These are phyloP conservation scores for Epichloe uncinata DNA, from an alignment of 2,329 filamentous ascomycete species.

Conservation along the genomic window DNA sequence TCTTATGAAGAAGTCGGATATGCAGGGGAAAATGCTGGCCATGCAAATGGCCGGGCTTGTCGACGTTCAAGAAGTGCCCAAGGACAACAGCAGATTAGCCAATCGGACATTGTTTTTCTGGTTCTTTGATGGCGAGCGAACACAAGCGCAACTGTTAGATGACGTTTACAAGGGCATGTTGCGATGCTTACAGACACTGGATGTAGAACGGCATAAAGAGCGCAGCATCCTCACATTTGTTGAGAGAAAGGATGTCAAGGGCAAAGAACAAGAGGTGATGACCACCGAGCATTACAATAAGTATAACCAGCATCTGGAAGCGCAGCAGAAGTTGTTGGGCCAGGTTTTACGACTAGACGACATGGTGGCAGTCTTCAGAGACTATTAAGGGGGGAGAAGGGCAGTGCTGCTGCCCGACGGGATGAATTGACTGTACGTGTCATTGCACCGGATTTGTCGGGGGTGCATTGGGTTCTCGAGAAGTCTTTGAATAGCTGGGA, in stretches of 20 bases:
- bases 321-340: constrained; percentile 61
- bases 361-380: constrained; percentile 67
- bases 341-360: constrained; percentile 77
- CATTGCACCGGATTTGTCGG: background rate
- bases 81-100: constrained; percentile 69
- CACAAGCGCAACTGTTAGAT: constrained; percentile 57
- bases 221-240: constrained; percentile 66
- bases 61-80: constrained; percentile 87
- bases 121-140: constrained; percentile 72
- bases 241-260: constrained; percentile 73
- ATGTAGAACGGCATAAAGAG: constrained; percentile 59
- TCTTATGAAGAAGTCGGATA: constrained; percentile 72
- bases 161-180: constrained; percentile 85
- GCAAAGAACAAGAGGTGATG: constrained; percentile 69
- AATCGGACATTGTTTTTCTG: constrained; percentile 82
- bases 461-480: background rate
- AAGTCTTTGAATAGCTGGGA: background rate
- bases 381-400: constrained; percentile 32
- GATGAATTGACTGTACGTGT: background rate
- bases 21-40: constrained; percentile 70
- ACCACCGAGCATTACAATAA: constrained; percentile 57
- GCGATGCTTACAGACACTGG: constrained; percentile 66
- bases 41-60: constrained; percentile 81
- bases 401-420: background rate
- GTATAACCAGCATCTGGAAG: constrained; percentile 43